Percentiles rank a stretch among this genome's conserved stretches.
These are phyloP conservation scores for Talaromyces sp. DNA, from an alignment of 2,329 filamentous ascomycete species.

Conservation along the genomic window DNA sequence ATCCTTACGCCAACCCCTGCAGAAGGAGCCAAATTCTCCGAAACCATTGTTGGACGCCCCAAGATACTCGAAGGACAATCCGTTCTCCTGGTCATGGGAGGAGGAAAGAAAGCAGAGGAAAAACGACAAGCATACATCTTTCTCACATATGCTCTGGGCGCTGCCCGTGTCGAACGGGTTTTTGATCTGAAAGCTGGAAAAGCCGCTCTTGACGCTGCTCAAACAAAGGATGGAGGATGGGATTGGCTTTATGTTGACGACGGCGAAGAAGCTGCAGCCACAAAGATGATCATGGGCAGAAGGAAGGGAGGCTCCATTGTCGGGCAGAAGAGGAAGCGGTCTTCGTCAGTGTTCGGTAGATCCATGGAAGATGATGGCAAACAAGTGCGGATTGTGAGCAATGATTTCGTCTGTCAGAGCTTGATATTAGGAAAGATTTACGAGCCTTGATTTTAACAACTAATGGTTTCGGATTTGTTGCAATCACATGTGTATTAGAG, in stretches of 20 bases:
- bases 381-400: constrained; percentile 63
- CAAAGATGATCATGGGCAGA: constrained; percentile 34
- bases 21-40: constrained; percentile 47
- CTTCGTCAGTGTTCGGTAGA: constrained; percentile 21
- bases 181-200: constrained; percentile 61
- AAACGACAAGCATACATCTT: constrained; percentile 71
- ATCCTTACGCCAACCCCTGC: constrained; percentile 58
- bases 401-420: constrained; percentile 89
- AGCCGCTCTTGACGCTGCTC: constrained; percentile 47
- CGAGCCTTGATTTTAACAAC: constrained; percentile 34
- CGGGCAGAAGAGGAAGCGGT: constrained; percentile 40
- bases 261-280: constrained; percentile 49
- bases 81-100: constrained; percentile 67
- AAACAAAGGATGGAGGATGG: constrained; percentile 45
- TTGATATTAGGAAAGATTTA: constrained; percentile 77
- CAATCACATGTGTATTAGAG: not conserved
- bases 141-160: constrained; percentile 71
- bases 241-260: constrained; percentile 78
- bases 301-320: not conserved
- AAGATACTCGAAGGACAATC: constrained; percentile 59
- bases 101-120: constrained; percentile 55
- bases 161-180: constrained; percentile 59
- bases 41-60: constrained; percentile 55
- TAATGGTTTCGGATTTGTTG: not conserved
- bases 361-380: constrained; percentile 29